Base-by-base conservation (phyloP, 495 filamentous ascomycete species). In the Hypoxylon crocopeplum region DNA sequence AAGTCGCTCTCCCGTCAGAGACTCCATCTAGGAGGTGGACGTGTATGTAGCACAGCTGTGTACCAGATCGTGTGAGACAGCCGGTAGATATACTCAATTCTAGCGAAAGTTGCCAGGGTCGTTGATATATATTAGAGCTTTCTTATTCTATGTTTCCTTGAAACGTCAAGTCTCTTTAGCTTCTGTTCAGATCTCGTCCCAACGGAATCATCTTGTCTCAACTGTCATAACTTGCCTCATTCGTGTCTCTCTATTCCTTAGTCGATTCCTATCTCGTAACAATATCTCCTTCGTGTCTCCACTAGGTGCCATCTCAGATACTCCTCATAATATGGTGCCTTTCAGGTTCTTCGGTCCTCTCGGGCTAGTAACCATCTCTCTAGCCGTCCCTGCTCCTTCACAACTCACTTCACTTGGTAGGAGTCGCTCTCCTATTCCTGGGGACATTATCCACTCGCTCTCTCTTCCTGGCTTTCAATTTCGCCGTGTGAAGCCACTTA, bases 381-480 rank as follows among this genome's bases (percentile, higher is more conserved):
- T 33, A 17, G 30, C 40, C 15, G 21, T 30, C 1, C 40, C 50
- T n/a, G 11, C 21, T n/a, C 11, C 19, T 16, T 7, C 17, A 7
- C 37, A 34, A 2, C 19, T 10, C 3, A 22, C 27, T 47, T 7
- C 15, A 1, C 2, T 12, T 17, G 8, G 4, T 4, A 8, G 24
- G 4, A 27, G 8, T 4, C 24, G 24, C 20, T 29, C n/a, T 33
- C 13, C 24, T 15, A 7, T 12, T 32, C 13, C 6, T 2, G 30
- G n/a, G 7, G 51, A 39, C 1, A 36, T 57, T 15, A 13, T 42
- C 19, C 33, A 49, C 4, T 57, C 54, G 5, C 54, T 57, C 21
- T 49, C 54, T 13, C 25, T 48, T 25, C 54, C 54, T 5, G 54
- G 54, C 1, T 48, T 57, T 15, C 54, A 44, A 32, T 57, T 57